Percentiles rank a stretch among this genome's conserved stretches.
Evolutionary conservation across 306 rosid genomes (phyloP).

Genomic region (Castanea crenata): DNA sequence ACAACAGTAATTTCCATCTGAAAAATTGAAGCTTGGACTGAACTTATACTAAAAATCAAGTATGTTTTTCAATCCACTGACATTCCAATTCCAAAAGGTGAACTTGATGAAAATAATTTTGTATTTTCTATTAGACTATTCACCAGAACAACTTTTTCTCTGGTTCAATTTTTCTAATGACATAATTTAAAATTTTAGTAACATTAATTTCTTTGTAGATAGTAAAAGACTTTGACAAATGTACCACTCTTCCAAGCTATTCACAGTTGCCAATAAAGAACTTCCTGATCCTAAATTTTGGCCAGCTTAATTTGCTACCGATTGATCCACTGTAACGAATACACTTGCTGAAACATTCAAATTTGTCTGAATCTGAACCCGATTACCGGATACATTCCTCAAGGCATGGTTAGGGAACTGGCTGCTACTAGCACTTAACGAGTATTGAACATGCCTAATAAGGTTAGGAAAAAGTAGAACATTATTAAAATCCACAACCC

Average conservation of each 20-base stretch:
- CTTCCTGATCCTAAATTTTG: conserved; percentile 1
- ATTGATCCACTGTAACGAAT: conserved; percentile 67
- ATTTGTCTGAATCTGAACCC: conserved; percentile 58
- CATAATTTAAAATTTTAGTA: conserved; percentile 2
- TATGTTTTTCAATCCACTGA: not conserved
- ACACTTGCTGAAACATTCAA: conserved; percentile 44
- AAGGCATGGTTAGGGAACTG: conserved; percentile 57
- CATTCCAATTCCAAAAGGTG: not conserved
- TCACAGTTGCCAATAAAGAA: conserved; percentile 29
- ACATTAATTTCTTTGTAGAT: not conserved
- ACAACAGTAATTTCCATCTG: not conserved
- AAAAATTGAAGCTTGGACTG: not conserved
- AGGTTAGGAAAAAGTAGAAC: conserved; percentile 65
- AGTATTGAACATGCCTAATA: conserved; percentile 72
- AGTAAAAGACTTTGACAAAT: not conserved
- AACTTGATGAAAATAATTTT: not conserved
- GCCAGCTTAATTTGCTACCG: conserved; percentile 17
- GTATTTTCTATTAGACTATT: not conserved
- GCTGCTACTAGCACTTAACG: conserved; percentile 31
- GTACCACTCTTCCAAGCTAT: conserved; percentile 13
- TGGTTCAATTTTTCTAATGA: not conserved
- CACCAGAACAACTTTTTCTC: not conserved
- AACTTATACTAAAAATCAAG: not conserved
- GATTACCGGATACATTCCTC: conserved; percentile 58
- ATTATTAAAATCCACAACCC: conserved; percentile 61